Percentiles rank a stretch among this genome's conserved stretches.
Conservation (phyloP, 2,329 filamentous ascomycete species). For the Aspergillus fumigatiaffinis region DNA sequence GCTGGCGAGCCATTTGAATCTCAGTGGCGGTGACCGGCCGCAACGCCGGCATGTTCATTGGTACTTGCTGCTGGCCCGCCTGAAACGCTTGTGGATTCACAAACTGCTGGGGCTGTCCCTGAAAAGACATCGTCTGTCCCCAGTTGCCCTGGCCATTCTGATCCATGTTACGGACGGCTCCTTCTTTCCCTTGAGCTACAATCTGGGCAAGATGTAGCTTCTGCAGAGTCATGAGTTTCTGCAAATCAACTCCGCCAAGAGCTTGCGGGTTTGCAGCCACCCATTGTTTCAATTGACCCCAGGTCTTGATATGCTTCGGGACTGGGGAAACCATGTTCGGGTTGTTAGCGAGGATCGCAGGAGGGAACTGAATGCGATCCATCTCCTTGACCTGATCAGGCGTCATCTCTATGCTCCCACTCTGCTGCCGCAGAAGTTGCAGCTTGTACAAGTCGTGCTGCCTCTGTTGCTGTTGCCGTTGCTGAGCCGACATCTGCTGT, state of each 20-base stretch:
- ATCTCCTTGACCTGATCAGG: constrained; percentile 41
- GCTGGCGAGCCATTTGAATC: constrained; percentile 34
- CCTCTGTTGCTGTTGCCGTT: constrained; percentile 23
- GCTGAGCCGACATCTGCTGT: constrained; percentile 30
- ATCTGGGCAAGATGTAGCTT: constrained; percentile 44
- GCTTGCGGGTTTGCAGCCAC: constrained; percentile 44
- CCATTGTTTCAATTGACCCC: constrained; percentile 56
- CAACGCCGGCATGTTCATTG: constrained; percentile 26
- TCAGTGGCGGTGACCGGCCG: constrained; percentile 35
- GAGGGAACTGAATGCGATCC: constrained; percentile 39
- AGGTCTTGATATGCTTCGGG: constrained; percentile 51
- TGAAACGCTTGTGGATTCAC: constrained; percentile 26
- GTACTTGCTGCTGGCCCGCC: constrained; percentile 24
- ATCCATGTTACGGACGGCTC: constrained; percentile 17
- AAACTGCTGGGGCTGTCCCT: constrained; percentile 26
- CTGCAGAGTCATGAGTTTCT: constrained; percentile 40
- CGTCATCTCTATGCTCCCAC: constrained; percentile 34
- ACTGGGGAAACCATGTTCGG: constrained; percentile 33
- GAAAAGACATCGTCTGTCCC: constrained; percentile 20
- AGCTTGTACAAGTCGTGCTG: constrained; percentile 25
- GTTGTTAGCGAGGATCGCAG: constrained; percentile 30
- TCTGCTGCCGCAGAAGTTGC: constrained; percentile 32
- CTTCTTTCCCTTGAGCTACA: constrained; percentile 26
- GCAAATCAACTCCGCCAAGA: constrained; percentile 38
- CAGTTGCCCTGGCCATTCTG: constrained; percentile 21